phyloP scores from a whole-genome alignment of 805 yeast genomes.

The Metschnikowia continentalis region DNA sequence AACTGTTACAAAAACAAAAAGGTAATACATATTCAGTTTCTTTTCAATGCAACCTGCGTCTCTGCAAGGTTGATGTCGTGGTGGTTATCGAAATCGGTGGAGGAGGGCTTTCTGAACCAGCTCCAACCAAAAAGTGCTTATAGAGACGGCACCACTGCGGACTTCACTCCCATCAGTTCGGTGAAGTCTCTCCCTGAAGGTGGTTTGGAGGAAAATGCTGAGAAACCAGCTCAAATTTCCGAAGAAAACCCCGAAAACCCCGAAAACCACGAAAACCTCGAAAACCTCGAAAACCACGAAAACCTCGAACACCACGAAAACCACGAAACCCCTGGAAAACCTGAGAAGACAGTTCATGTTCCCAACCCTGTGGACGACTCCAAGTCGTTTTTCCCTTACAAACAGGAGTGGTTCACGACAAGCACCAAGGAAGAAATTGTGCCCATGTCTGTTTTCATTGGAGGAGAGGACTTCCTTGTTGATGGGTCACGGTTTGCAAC shows the following conservation, averaged over 20 bases:
- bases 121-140: conserved; percentile 32
- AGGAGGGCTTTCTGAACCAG: conserved; percentile 38
- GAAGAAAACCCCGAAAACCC: too few relatives aligned
- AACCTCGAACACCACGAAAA: too few relatives aligned
- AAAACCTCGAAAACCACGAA: not conserved
- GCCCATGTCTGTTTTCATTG: conserved; percentile 68
- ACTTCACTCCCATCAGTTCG: conserved; percentile 20
- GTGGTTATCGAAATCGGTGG: conserved; percentile 63
- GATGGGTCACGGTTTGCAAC: conserved; percentile 64
- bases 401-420: conserved; percentile 49
- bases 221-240: not conserved
- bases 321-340: not conserved
- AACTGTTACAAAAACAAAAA: conserved; percentile 61
- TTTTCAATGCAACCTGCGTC: conserved; percentile 82
- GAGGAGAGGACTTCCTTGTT: conserved; percentile 72
- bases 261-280: not conserved
- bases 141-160: conserved; percentile 24
- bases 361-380: conserved; percentile 43
- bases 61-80: conserved; percentile 81
- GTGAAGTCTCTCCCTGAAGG: conserved; percentile 15
- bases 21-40: conserved; percentile 67
- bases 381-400: conserved; percentile 50
- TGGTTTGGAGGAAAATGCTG: not conserved
- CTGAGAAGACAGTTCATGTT: not conserved
- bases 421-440: conserved; percentile 25